Evolutionary conservation across 192 early-diverging fungal genomes (phyloP).

Genomic region (Backusella parvicylindrica): DNA sequence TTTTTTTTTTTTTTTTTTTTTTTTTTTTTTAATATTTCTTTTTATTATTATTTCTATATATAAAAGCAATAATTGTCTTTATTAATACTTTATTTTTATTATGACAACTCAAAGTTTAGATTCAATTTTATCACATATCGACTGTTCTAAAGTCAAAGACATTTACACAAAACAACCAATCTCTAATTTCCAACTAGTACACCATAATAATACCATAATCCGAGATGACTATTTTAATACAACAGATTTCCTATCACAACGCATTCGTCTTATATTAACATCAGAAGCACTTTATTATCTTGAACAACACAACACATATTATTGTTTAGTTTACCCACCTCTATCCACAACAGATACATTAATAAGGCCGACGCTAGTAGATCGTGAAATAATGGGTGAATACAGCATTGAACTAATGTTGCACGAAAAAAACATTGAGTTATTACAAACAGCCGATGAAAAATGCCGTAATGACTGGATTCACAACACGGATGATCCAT

Average conservation of each 20-base stretch:
- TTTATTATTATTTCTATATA: background rate
- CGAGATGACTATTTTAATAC: constrained; percentile 1
- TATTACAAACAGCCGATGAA: background rate
- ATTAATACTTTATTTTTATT: background rate
- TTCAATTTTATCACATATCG: background rate
- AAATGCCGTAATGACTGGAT: background rate
- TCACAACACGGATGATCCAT: background rate
- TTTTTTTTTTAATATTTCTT: background rate
- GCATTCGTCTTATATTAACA: constrained; percentile 1
- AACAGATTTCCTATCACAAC: background rate
- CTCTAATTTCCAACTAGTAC: background rate
- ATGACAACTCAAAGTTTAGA: background rate
- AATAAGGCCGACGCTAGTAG: background rate
- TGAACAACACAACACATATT: background rate
- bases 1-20: background rate
- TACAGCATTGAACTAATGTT: background rate
- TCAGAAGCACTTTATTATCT: background rate
- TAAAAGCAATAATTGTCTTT: background rate
- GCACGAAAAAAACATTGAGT: background rate
- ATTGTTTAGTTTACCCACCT: background rate
- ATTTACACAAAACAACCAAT: background rate
- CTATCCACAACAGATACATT: background rate
- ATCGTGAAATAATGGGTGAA: background rate
- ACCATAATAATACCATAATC: background rate
- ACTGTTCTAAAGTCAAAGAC: background rate